Evolutionary conservation across 2,329 filamentous ascomycete species (phyloP), one percentile per base, ranked within the genome.

Genomic region (Hymenoscyphus albidus): DNA sequence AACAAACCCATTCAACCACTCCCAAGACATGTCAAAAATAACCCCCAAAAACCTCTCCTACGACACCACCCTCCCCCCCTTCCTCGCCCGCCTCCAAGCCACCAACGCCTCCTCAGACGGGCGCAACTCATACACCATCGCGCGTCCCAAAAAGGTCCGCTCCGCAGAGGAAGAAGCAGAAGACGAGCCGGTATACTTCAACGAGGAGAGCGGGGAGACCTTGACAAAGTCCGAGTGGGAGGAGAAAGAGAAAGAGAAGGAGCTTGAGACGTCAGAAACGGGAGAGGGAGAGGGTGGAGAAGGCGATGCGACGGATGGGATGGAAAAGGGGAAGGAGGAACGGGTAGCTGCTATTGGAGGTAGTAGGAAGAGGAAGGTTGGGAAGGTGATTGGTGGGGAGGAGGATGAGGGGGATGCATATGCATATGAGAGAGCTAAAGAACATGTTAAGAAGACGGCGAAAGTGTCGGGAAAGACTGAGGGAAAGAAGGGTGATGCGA

Each of bases 101-200:
- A 77, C 86, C 75, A 71, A 80, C 78, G 72, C 80, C 78, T 76
- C 62, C 80, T 79, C 74, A 76, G 78, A 73, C 81, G 74, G 76
- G 77, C 77, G 72, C 76, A 80, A 74, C 80, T 72, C 73, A 58
- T 72, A 64, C 55, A 58, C 58, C 14, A 62, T 67, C 22, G n/a
- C 78, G 5, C 69, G 75, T 35, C 81, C 59, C 76, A 72, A 73
- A 68, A 64, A 83, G 78, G 83, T 80, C 77, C 82, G 81, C 42
- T 85, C 84, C 16, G 85, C 80, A 65, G 87, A 88, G 70, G 88
- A 88, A 51, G 87, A 92, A 66, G 89, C 89, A 13, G 91, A 94
- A 70, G 91, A 94, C 75, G 88, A 82, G 59, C 91, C 91, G 0
- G 82, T 92, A 0, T 86, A 92, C 61, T 85, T 95, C 3, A 85